Evolutionary conservation across 1,139 yeast genomes (phyloP), one percentile per base, ranked within the genome.

Genomic region (Geotrichum carabidarum): DNA sequence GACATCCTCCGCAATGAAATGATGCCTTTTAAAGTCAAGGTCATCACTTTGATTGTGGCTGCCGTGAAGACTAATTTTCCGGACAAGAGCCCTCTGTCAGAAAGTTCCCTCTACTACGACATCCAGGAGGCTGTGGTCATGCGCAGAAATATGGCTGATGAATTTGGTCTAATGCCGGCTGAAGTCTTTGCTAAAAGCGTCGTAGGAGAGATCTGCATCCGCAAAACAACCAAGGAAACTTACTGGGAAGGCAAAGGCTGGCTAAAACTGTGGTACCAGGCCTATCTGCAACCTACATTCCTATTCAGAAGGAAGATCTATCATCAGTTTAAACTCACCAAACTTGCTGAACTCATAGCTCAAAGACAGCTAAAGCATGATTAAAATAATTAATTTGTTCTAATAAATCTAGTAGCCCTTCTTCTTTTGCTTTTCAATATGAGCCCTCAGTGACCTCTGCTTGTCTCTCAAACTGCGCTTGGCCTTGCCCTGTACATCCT

Each of bases 401-500:
- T 12, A 34, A 2, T 2, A 34, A 11, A 30, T 38, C 38, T 51
- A 51, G 40, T 46, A 62, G 54, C 93, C 91, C 76, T 84, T 85
- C 81, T 84, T 86, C 83, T 89, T 91, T 70, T 89, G 97, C 71
- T 86, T 88, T 54, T 81, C 82, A 59, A 89, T 81, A 67, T 93
- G 99, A 1, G 95, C 95, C 60, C 84, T 77, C 62, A 93, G 75
- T 15, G 86, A 83, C 72, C 83, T 86, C 71, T 90, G 98, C 71
- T 90, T 83, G 71, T 93, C 98, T 64, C 96, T 79, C 66, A 93
- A 76, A 55, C 96, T 87, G 77, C 86, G 77, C 74, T 85, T 87
- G 60, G 86, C 93, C 71, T 93, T 93, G 59, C 99, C 98, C 72
- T 87, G 95, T 45, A 93, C 98, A 52, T 88, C 83, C 65, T 82